Evolutionary conservation across 305 asterid genomes (phyloP), one percentile per base, ranked within the genome.

Genomic region (Fraxinus angustifolia): DNA sequence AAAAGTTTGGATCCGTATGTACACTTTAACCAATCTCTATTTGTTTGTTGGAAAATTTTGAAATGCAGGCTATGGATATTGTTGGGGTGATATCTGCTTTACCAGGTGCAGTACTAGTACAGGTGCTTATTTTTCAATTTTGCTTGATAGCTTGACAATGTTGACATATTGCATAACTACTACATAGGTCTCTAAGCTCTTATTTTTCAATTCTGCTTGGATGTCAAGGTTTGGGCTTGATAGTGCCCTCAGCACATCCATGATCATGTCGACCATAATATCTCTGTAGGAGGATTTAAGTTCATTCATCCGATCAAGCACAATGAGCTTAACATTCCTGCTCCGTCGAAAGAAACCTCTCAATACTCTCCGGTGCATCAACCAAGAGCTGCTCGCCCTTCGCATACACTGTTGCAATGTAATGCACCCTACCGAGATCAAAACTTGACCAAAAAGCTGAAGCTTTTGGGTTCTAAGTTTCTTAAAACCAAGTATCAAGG

Each of bases 101-200:
- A 87, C 92, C 90, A 35, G 93, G 98, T 87, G 99, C 97, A 62
- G 99, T 97, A 76, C 65, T 91, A 82, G 96, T 95, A 84, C 98
- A 95, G 98, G 99, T 95, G 87, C 90, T 88, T 83, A 56, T 79
- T 48, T 75, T 80, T 80, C 75, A 19, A 45, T 75, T 78, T 28
- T 65, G 58, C 72, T 83, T 73, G 45, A 77, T 65, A 42, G 30
- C 53, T 68, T 62, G 42, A 72, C 21, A 21, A 45, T 31, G 53
- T 76, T 60, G 26, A 74, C 74, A 30, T 68, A 67, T 73, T 75
- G 30, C 45, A 68, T 26, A 73, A 45, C 78, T 34, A 71, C 38
- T 21, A 38, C 11, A 58, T 12, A 1, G 14, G 17, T 50, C 30
- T 28, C 30, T 28, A 28, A 28, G 30, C 30, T 28, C 30, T 28